These are phyloP conservation scores for Aspergillus piperis DNA, from an alignment of 2,329 filamentous ascomycete genomes.

Conservation along the genomic window DNA sequence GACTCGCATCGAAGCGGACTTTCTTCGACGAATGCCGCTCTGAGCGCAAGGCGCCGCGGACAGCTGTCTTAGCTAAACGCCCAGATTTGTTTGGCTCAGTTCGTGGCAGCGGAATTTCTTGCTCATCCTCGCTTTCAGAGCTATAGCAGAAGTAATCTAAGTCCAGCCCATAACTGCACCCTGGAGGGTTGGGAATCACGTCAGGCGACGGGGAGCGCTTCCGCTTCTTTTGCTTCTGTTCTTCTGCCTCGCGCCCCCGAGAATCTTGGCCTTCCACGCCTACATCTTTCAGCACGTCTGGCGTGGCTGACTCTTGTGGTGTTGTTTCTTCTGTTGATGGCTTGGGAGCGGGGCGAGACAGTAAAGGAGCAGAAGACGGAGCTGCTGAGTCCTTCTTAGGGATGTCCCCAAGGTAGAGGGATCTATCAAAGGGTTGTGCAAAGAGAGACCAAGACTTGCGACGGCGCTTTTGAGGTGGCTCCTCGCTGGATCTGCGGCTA, in stretches of 20 bases:
- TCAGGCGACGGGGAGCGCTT: slow-evolving; percentile 44
- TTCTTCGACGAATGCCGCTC: slow-evolving; percentile 30
- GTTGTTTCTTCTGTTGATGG: neutral
- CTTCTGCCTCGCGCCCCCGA: slow-evolving; percentile 1
- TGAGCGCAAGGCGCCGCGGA: slow-evolving; percentile 20
- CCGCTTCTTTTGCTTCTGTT: slow-evolving; percentile 35
- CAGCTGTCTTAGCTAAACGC: slow-evolving; percentile 14
- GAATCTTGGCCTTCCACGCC: slow-evolving; percentile 8
- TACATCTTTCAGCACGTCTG: neutral
- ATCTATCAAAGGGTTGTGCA: slow-evolving; percentile 27
- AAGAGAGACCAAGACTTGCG: slow-evolving; percentile 32
- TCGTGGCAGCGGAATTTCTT: slow-evolving; percentile 11
- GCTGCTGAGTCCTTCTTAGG: neutral
- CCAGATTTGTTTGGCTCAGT: slow-evolving; percentile 16
- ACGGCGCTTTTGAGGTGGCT: slow-evolving; percentile 20
- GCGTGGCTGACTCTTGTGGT: neutral
- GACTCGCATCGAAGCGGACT: slow-evolving; percentile 38
- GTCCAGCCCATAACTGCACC: slow-evolving; percentile 45
- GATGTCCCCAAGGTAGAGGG: slow-evolving; percentile 24
- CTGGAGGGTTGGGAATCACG: slow-evolving; percentile 44
- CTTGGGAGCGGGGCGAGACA: neutral
- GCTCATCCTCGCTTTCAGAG: slow-evolving; percentile 35
- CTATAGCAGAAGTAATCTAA: slow-evolving; percentile 40
- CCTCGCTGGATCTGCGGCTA: slow-evolving; percentile 20
- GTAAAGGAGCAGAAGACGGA: neutral